These are phyloP conservation scores for Geotrichum macrosporum DNA, from an alignment of 1,139 yeast species.

Conservation along the genomic window DNA sequence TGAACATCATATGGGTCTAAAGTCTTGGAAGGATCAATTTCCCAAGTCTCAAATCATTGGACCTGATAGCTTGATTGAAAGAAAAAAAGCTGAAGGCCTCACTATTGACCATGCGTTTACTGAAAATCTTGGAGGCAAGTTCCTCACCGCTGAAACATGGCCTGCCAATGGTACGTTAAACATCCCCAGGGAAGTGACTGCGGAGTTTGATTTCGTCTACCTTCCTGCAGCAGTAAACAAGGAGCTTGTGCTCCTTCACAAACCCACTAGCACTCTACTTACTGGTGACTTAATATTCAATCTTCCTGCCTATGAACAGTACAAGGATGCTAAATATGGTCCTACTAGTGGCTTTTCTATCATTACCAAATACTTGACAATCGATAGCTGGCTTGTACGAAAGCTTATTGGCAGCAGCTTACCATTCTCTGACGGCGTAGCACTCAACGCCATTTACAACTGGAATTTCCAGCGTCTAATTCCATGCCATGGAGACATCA, in stretches of 20 bases:
- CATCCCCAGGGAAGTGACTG: constrained; percentile 31
- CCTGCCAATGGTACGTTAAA: constrained; percentile 21
- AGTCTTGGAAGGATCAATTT: constrained; percentile 46
- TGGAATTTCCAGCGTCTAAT: constrained; percentile 52
- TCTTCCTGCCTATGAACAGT: constrained; percentile 46
- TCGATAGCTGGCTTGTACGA: constrained; percentile 34
- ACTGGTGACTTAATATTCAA: constrained; percentile 58
- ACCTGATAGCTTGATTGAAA: constrained; percentile 41
- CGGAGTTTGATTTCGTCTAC: constrained; percentile 52
- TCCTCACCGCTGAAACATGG: constrained; percentile 23
- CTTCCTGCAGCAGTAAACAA: constrained; percentile 52
- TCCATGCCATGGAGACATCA: constrained; percentile 56
- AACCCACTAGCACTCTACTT: constrained; percentile 45
- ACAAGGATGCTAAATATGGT: constrained; percentile 38
- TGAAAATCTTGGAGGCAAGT: constrained; percentile 17
- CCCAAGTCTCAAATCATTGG: constrained; percentile 53
- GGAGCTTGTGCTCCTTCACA: constrained; percentile 52
- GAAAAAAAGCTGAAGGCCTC: constrained; percentile 34
- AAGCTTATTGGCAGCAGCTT: constrained; percentile 37
- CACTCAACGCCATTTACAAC: constrained; percentile 37
- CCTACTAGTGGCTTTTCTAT: constrained; percentile 46
- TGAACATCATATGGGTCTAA: constrained; percentile 38
- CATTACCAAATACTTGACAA: constrained; percentile 41
- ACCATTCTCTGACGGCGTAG: constrained; percentile 26
- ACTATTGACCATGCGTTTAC: constrained; percentile 40